A percentile compares a stretch with the other conserved stretches of the same genome.
Evolutionary conservation across 495 filamentous ascomycete species (phyloP).

Genomic region (Penicillium samsonianum): DNA sequence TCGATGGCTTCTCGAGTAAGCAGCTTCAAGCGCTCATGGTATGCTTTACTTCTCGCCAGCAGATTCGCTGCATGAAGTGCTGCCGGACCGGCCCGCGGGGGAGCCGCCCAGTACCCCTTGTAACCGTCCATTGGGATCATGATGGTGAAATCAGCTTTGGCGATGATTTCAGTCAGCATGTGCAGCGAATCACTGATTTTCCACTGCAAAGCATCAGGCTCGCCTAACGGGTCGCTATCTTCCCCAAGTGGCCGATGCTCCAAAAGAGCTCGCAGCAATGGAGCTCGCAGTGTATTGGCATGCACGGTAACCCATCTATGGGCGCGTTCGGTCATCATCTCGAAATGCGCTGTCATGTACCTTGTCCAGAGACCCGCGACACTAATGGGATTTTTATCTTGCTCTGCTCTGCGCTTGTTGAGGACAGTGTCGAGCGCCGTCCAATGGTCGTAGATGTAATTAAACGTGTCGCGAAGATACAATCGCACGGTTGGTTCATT

Average conservation of each 20-base stretch:
- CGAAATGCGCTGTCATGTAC: conserved; percentile 27
- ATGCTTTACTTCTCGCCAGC: neutral
- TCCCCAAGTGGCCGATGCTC: neutral
- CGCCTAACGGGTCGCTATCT: neutral
- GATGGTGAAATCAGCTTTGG: conserved; percentile 26
- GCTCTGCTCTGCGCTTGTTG: conserved; percentile 8
- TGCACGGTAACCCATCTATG: conserved; percentile 32
- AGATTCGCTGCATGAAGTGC: conserved; percentile 8
- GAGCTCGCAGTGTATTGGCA: conserved; percentile 23
- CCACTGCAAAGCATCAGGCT: conserved; percentile 21
- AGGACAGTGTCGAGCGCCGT: conserved; percentile 22
- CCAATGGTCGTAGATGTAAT: conserved; percentile 31
- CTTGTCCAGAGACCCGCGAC: conserved; percentile 32
- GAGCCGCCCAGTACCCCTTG: conserved; percentile 15
- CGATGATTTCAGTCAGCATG: conserved; percentile 24
- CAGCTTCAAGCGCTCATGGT: conserved; percentile 14
- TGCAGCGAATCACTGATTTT: conserved; percentile 26
- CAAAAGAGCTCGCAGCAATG: conserved; percentile 16
- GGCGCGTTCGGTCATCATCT: conserved; percentile 32
- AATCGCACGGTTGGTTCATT: conserved; percentile 20
- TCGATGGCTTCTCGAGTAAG: conserved; percentile 7
- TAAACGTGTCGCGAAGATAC: conserved; percentile 32
- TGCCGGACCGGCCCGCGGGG: neutral
- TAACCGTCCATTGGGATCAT: conserved; percentile 31
- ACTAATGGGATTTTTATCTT: conserved; percentile 11